Base-by-base conservation (phyloP, 176 grass and related monocot genomes). In the Aegilops bicornis region DNA sequence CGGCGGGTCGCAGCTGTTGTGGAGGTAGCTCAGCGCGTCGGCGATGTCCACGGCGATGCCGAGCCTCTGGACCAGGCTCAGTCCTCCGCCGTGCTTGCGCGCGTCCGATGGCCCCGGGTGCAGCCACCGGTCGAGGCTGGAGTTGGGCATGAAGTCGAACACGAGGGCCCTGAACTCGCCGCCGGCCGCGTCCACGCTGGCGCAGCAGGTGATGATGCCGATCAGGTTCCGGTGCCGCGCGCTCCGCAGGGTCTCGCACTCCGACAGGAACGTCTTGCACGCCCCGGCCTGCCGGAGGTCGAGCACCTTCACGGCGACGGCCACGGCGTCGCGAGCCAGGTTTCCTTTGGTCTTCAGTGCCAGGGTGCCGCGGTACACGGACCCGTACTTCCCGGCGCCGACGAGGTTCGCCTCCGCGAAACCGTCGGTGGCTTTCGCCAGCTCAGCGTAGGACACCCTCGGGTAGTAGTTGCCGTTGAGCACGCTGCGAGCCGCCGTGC, bases 111-210 rank as follows among this genome's bases (percentile, higher is more conserved):
- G 15, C 1, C 67, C 61, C 8, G 54, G 76, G 25, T 90, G 79
- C 61, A 93, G 48, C 92, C 92, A 93, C 60, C 78, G 69, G 23
- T 93, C 86, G 7, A 93, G 75, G 69, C 83, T 93, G 74, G 31
- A 69, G 2, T 91, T 89, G 0, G 92, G 81, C 92, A 89, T 94
- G 83, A 84, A 88, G 20, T 91, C 89, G 19, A 89, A 85, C 25
- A 87, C 77, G 0, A 89, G 40, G 0, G 92, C 87, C 68, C 82
- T 87, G 89, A 94, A 94, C 2, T 91, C 92, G 23, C 84, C 71
- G 1, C 89, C 92, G 4, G 9, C 16, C 15, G 8, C 14, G 27
- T 94, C 89, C 0, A 79, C n/a, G 20, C 78, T 85, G 1, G 36
- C 67, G 56, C 92, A 89, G 22, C 69, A 89, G 32, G 87, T 94